Percentiles rank a stretch among this genome's conserved stretches.
Evolutionary conservation across 306 rosid genomes (phyloP).

Genomic region (Vicia villosa): DNA sequence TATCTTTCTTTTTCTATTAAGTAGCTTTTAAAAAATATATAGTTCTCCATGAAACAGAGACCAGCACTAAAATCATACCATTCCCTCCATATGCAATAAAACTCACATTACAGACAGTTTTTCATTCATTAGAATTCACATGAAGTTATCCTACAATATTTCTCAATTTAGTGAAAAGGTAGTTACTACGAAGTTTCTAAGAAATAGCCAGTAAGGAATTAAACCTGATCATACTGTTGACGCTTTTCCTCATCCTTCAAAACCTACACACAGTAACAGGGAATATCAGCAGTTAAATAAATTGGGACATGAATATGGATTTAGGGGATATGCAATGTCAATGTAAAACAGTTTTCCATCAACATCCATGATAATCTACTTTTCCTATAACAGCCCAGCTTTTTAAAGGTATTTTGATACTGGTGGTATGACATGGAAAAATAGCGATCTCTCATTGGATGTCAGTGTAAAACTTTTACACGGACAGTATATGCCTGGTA

Average conservation of each 20-base stretch:
- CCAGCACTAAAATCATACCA: neutral
- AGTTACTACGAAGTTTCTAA: neutral
- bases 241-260: constrained; percentile 91
- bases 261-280: constrained; percentile 49
- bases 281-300: constrained; percentile 3
- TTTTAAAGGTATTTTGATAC: neutral
- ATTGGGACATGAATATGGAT: constrained; percentile 1
- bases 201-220: constrained; percentile 11
- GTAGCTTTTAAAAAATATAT: neutral
- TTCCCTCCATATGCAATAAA: neutral
- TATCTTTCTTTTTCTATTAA: neutral
- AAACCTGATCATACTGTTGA: constrained; percentile 85
- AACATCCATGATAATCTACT: neutral
- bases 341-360: neutral
- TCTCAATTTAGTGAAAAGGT: constrained; percentile 2
- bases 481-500: too few relatives aligned
- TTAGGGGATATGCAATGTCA: neutral
- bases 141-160: neutral
- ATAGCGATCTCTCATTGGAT: neutral
- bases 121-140: constrained; percentile 10
- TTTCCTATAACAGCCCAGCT: neutral
- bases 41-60: constrained; percentile 4
- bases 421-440: neutral
- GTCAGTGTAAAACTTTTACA: neutral
- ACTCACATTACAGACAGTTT: neutral